Evolutionary conservation across 2,329 filamentous ascomycete species (phyloP), one percentile per base, ranked within the genome.

Genomic region (Pseudocercospora fijiensis): DNA sequence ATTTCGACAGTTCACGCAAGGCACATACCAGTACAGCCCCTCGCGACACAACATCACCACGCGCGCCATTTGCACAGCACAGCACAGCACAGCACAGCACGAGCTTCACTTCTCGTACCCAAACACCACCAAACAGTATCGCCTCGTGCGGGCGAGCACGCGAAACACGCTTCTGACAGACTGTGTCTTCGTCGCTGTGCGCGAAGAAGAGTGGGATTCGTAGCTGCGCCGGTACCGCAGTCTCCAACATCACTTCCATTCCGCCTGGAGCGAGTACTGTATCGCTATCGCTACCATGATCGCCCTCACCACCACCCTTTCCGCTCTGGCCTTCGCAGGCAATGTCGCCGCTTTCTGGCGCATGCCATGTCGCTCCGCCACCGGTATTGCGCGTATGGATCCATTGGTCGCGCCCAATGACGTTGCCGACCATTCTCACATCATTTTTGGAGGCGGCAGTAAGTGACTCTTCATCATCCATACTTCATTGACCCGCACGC

Each of bases 391-490:
- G 57, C 86, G 91, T 62, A 81, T 96, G 45, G 92, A 96, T 74
- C 92, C 92, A 18, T 82, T 96, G 61, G 82, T 95, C 61, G 83
- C 86, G 63, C 84, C 84, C 2, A 88, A 86, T 57, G 70, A 73
- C 20, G 67, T 86, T 33, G 85, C 88, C 9, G 75, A 81, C 64
- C 92, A 96, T 77, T 84, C 85, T 22, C 92, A 96, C 77, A 81
- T 86, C 16, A 85, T 95, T 71, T 87, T 91, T 75, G 92, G 92
- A 67, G 90, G 88, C 56, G 85, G 82, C 70, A 88, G 91, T 95
- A 81, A 80, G 90, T 83, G 58, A 26, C 9, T n/a, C n/a, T n/a
- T n/a, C 7, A 33, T 4, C 6, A 28, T 9, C 5, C 18, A 33
- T 45, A 1, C 37, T 20, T 53, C 16, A 22, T 41, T 18, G 6